These are phyloP conservation scores for Pleurotus platypus DNA, from an alignment of 768 basidiomycete species.

Conservation along the genomic window DNA sequence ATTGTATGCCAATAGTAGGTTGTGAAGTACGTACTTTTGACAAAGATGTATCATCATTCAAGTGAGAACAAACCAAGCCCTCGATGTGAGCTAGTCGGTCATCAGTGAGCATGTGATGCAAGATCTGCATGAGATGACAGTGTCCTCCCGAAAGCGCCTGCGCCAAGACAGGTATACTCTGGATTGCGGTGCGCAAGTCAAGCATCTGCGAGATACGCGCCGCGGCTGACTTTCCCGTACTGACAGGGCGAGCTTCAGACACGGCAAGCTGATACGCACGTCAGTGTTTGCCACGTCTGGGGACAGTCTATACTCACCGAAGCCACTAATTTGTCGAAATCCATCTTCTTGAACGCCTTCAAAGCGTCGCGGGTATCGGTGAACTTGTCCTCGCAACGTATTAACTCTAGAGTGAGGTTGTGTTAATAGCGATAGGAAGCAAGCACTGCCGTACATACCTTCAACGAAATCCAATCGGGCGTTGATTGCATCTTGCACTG, in stretches of 20 bases:
- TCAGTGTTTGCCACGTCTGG: background rate
- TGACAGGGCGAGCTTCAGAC: slow-evolving; percentile 52
- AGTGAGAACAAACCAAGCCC: slow-evolving; percentile 47
- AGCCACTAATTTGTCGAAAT: slow-evolving; percentile 84
- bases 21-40: slow-evolving; percentile 46
- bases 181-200: slow-evolving; percentile 68
- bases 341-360: slow-evolving; percentile 71
- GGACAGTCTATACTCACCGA: slow-evolving; percentile 38
- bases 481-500: slow-evolving; percentile 64
- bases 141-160: slow-evolving; percentile 56
- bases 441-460: slow-evolving; percentile 36
- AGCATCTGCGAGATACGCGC: slow-evolving; percentile 77
- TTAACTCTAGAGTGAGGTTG: slow-evolving; percentile 49
- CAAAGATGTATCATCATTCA: slow-evolving; percentile 69
- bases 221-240: slow-evolving; percentile 60
- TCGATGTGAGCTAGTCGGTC: slow-evolving; percentile 66
- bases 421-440: background rate
- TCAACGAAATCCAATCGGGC: slow-evolving; percentile 85
- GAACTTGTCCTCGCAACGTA: slow-evolving; percentile 73
- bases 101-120: slow-evolving; percentile 71
- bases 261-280: slow-evolving; percentile 44
- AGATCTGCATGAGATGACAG: slow-evolving; percentile 58
- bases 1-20: too few species aligned
- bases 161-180: slow-evolving; percentile 58
- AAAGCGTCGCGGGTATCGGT: slow-evolving; percentile 65